Evolutionary conservation across 2,329 filamentous ascomycete species (phyloP).

Genomic region (Aspergillus calidoustus): DNA sequence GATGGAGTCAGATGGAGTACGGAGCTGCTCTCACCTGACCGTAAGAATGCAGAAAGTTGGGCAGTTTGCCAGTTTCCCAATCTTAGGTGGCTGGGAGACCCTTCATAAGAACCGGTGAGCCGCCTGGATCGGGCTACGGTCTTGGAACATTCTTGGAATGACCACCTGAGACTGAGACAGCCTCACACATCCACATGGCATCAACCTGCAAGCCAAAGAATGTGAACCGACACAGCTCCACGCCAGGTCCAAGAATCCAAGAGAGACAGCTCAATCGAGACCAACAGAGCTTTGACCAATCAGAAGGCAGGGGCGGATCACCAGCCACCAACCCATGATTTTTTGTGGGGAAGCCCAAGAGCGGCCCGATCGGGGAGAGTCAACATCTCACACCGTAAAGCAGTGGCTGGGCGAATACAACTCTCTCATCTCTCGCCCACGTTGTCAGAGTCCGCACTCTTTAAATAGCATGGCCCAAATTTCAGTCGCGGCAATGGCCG

Average conservation of each 20-base stretch:
- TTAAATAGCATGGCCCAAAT: constrained; percentile 13
- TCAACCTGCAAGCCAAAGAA: background rate
- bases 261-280: background rate
- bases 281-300: constrained; percentile 1
- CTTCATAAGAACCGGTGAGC: background rate
- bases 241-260: background rate
- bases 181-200: constrained; percentile 3
- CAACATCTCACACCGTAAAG: constrained; percentile 2
- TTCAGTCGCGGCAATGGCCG: background rate
- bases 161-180: background rate
- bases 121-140: background rate
- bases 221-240: constrained; percentile 6
- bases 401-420: constrained; percentile 26
- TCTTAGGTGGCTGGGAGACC: background rate
- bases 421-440: background rate
- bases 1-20: background rate
- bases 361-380: constrained; percentile 12
- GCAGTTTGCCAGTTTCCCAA: background rate
- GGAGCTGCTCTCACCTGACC: background rate
- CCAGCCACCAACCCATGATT: constrained; percentile 13
- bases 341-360: constrained; percentile 10
- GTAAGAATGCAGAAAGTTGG: background rate
- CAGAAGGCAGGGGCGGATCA: background rate
- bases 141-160: background rate
- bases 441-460: background rate